Conservation (phyloP, 306 rosid genomes). For the Cucumis hystrix region DNA sequence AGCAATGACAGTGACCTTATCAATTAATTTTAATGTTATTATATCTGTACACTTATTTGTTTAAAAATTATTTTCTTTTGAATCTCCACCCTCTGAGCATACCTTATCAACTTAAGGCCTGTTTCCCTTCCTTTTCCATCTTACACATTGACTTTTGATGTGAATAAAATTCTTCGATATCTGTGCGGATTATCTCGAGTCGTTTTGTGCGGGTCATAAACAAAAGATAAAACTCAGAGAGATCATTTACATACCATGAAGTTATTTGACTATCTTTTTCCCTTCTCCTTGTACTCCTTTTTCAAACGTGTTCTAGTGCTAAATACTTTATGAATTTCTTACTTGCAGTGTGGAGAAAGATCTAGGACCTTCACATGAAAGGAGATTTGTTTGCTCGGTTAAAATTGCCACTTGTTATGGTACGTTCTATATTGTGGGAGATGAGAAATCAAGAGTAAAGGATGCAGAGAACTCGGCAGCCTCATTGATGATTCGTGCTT, state of each 20-base stretch:
- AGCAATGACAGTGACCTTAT: not conserved
- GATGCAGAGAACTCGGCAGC: constrained; percentile 69
- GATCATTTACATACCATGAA: not conserved
- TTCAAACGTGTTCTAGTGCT: not conserved
- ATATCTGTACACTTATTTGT: not conserved
- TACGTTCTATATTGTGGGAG: constrained; percentile 19
- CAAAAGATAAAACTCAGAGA: not conserved
- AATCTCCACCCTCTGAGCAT: not conserved
- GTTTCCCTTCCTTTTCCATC: not conserved
- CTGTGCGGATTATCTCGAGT: not conserved
- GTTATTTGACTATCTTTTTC: not conserved
- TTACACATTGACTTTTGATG: not conserved
- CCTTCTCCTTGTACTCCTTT: not conserved
- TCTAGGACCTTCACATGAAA: constrained; percentile 48
- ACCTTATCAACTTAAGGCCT: not conserved
- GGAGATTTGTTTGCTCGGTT: constrained; percentile 31
- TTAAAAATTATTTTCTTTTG: not conserved
- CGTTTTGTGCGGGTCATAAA: not conserved
- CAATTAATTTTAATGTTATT: not conserved
- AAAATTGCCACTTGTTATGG: constrained; percentile 18
- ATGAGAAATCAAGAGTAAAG: constrained; percentile 24
- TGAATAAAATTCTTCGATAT: not conserved
- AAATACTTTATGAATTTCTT: not conserved
- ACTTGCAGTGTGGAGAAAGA: constrained; percentile 35
- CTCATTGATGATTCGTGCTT: constrained; percentile 39